Conservation (phyloP, 2,329 filamentous ascomycete species). For the Tolypocladium paradoxum region DNA sequence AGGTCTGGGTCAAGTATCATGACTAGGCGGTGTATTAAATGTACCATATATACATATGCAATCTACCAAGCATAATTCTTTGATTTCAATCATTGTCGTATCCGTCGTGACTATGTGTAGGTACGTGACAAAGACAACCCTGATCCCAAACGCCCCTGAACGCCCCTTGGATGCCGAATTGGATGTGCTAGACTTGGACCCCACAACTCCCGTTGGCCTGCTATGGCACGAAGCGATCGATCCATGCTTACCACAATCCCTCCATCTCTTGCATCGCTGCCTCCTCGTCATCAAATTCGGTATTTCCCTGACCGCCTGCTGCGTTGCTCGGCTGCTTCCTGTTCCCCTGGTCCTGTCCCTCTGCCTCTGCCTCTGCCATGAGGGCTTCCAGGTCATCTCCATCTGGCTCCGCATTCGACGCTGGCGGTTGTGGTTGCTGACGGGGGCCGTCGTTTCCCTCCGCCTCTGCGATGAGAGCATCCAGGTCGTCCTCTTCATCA, state of each 20-base stretch:
- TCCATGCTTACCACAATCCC: slow-evolving; percentile 34
- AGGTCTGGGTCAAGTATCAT: slow-evolving; percentile 1
- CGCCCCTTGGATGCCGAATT: not conserved
- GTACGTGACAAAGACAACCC: no score
- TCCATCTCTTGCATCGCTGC: slow-evolving; percentile 58
- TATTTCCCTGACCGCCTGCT: slow-evolving; percentile 3
- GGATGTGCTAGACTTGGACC: not conserved
- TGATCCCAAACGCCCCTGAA: not conserved
- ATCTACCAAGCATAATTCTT: not conserved
- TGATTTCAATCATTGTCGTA: not conserved
- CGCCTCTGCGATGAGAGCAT: slow-evolving; percentile 42
- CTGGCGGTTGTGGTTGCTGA: not conserved
- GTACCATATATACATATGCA: slow-evolving; percentile 4
- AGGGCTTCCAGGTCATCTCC: slow-evolving; percentile 41
- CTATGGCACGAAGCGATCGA: not conserved
- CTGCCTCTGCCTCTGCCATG: slow-evolving; percentile 39
- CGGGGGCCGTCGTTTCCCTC: slow-evolving; percentile 15
- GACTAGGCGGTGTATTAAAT: not conserved
- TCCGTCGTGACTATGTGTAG: not conserved
- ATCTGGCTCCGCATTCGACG: not conserved
- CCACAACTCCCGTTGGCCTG: not conserved
- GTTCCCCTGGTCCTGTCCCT: slow-evolving; percentile 12
- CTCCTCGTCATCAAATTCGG: slow-evolving; percentile 50
- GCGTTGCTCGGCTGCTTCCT: slow-evolving; percentile 1
- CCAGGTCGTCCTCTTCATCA: slow-evolving; percentile 42